Base-by-base conservation (phyloP, 2,329 filamentous ascomycete species). In the Colletotrichum tanaceti region DNA sequence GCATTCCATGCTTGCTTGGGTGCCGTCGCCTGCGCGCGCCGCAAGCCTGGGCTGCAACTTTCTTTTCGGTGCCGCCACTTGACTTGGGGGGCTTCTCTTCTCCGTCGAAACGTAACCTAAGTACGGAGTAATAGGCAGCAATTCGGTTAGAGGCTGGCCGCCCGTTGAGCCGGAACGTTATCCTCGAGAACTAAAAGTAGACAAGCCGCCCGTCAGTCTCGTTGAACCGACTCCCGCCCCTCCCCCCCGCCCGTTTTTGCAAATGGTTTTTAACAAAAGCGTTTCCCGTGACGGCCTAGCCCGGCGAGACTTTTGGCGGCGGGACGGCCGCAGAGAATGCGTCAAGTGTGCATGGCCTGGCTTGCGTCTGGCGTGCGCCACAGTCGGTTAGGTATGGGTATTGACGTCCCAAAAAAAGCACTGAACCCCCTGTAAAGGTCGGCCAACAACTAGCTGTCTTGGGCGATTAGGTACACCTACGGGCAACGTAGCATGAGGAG, bases 111-210 rank as follows among this genome's bases (percentile, higher is more conserved):
- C n/a, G n/a, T n/a, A n/a, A n/a, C n/a, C n/a, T n/a, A n/a, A n/a
- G n/a, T n/a, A n/a, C n/a, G n/a, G n/a, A n/a, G n/a, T n/a, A n/a
- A n/a, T n/a, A n/a, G n/a, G n/a, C 28, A 32, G 28, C 28, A 9
- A 32, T 32, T 32, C 7, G 18, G 18, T 18, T 2, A 18, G 24
- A 18, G 24, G 32, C 49, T 20, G 53, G 53, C 61, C 20, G 28
- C 60, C 65, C 61, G 61, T 59, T 59, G 43, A 59, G 43, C 55
- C 62, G 62, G 65, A 58, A 65, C 62, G 47, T 65, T 20, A 53
- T 32, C 28, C 28, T 9, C 28, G 28, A 32, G 28, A 7, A 32
- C 28, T 7, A 32, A 1, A 9, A n/a, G n/a, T n/a, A n/a, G n/a
- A 7, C 28, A 32, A 32, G 28, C 28, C 28, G 28, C 28, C 28